Evolutionary conservation across 179 eudicot genomes (phyloP).

Genomic region (Silene coronaria): DNA sequence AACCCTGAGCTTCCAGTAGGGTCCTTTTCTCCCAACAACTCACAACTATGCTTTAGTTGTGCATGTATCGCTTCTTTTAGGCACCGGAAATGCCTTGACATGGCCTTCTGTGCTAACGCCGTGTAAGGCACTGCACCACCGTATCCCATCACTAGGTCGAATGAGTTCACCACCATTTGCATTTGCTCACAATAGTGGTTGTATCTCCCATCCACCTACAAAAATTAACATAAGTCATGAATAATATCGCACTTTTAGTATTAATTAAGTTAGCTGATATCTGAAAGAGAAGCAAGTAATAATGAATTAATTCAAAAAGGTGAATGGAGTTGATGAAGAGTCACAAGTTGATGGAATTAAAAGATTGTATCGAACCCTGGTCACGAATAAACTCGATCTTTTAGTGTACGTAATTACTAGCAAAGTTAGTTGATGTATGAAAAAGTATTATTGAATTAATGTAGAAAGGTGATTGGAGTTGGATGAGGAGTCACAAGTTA

Average conservation of each 20-base stretch:
- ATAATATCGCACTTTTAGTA: not conserved
- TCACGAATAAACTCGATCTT: not conserved
- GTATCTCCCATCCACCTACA: slow-evolving; percentile 82
- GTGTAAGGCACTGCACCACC: slow-evolving; percentile 85
- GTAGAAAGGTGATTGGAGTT: not conserved
- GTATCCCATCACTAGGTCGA: slow-evolving; percentile 78
- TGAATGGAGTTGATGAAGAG: slow-evolving; percentile 24
- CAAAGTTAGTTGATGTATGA: not conserved
- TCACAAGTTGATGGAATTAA: not conserved
- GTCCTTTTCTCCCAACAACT: slow-evolving; percentile 80
- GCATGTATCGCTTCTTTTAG: slow-evolving; percentile 68
- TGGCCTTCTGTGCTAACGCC: slow-evolving; percentile 81
- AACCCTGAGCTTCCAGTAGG: slow-evolving; percentile 52
- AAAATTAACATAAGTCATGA: not conserved
- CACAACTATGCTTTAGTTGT: slow-evolving; percentile 66
- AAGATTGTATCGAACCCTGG: not conserved
- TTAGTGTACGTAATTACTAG: not conserved
- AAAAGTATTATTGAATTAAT: not conserved
- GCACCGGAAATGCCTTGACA: slow-evolving; percentile 91
- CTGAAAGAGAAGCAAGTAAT: not conserved
- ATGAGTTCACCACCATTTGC: slow-evolving; percentile 93
- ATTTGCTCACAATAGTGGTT: slow-evolving; percentile 87
- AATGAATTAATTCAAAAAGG: slow-evolving; percentile 15
- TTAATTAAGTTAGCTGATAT: not conserved
- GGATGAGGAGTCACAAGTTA: slow-evolving; percentile 29